Base-by-base conservation (phyloP, 2,329 filamentous ascomycete genomes). In the Xylariaceae sp. region DNA sequence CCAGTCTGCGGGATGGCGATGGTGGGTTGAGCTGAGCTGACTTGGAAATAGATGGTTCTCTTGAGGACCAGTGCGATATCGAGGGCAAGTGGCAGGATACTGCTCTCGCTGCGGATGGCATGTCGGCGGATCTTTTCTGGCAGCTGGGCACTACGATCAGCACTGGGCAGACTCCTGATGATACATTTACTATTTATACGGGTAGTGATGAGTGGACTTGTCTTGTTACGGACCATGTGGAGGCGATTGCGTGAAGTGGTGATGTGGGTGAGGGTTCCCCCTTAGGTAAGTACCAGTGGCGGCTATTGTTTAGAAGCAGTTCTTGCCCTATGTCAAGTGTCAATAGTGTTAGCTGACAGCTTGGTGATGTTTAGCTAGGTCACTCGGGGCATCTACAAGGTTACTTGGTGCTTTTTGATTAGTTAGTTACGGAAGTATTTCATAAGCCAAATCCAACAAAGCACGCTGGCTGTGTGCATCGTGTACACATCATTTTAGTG, bases 131-230 rank as follows among this genome's bases (percentile, higher is more conserved):
- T 38, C 37, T 60, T 29, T 62, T 62, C 50, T 62, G 59, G 59
- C 57, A 62, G 43, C 41, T 59, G 4, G 59, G 58, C 2, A 54
- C 53, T 8, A 61, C 56, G 24, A 53, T 62, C 12, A 68, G 67
- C 58, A 62, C 47, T 8, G 71, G 71, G 2, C 60, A 62, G 46
- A 64, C 68, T 1, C 57, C 62, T 35, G 59, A 71, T 39, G 70
- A 74, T 37, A 64, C 64, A n/a, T 63, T 67, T 39, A 73, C 69
- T 11, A 65, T 73, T 44, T 73, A 68, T 51, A 66, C 64, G 22
- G 63, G 62, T 16, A 64, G 59, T 15, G 56, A 54, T 11, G 64
- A 69, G 17, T 72, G 64, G 56, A 60, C 61, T 11, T 74, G 69
- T 47, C 49, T 73, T 43, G 65, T 72, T 19, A 66, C 64, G 6